A percentile compares a stretch with the other conserved stretches of the same genome.
phyloP scores from a whole-genome alignment of 805 yeast genomes.

The Kluyveromyces siamensis region DNA sequence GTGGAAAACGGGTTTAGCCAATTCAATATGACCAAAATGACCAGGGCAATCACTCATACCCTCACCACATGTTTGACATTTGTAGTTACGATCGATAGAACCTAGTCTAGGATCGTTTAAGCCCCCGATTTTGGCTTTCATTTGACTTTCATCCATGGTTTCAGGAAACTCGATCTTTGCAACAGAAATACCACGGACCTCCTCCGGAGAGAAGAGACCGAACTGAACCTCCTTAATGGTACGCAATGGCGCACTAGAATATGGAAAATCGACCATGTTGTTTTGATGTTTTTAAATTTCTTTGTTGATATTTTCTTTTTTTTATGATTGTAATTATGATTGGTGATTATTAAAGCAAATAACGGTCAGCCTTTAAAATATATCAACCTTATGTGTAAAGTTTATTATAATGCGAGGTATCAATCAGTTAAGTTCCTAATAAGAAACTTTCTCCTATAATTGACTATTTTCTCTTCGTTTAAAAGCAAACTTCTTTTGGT shows the following conservation, averaged over 20 bases:
- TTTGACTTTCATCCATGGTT: conserved; percentile 97
- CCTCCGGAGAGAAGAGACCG: conserved; percentile 97
- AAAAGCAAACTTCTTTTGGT: neutral
- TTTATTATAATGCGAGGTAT: neutral
- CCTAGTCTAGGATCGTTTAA: conserved; percentile 95
- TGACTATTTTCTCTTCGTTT: neutral
- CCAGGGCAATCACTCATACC: conserved; percentile 99
- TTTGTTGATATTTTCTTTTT: conserved; percentile 2
- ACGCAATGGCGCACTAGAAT: conserved; percentile 97
- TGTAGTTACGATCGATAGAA: conserved; percentile 91
- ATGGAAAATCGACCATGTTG: conserved; percentile 56
- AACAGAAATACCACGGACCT: conserved; percentile 91
- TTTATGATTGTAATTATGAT: neutral
- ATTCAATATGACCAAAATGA: conserved; percentile 96
- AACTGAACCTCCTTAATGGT: conserved; percentile 97
- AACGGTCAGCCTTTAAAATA: neutral
- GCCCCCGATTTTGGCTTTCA: conserved; percentile 94
- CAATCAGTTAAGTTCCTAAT: neutral
- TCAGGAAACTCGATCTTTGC: conserved; percentile 98
- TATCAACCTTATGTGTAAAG: neutral
- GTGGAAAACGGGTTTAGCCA: conserved; percentile 97
- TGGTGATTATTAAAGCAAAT: neutral
- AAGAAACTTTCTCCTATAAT: neutral
- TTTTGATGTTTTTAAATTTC: conserved; percentile 3
- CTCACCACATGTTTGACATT: conserved; percentile 98